Base-by-base conservation (phyloP, 352 stramenopile genomes). In the Globisporangium megalacanthum region DNA sequence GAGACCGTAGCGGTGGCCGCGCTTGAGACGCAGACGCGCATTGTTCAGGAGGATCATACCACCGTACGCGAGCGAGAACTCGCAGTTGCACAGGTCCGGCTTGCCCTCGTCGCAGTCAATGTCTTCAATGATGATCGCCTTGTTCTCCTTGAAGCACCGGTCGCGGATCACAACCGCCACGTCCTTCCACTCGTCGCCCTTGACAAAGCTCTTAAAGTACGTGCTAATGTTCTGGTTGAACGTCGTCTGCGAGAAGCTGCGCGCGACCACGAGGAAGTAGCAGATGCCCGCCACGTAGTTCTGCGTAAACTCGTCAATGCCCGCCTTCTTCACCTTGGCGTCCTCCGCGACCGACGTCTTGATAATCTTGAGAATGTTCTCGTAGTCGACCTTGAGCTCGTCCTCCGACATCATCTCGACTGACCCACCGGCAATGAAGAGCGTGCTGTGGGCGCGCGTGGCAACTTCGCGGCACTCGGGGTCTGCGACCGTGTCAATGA, bases 31-130 rank as follows among this genome's bases (percentile, higher is more conserved):
- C 86, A 54, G 99, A 92, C 54, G 96, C 88, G 51, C 92, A 98
- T 66, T 97, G 95, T 65, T 99, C 64, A 99, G 77, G 36, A 99
- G 75, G 47, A 96, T 83, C 62, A 97, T 97, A 54, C 95, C 95
- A 74, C 97, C 95, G 81, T 98, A 99, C 31, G 90, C 95, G 55
- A 99, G 93, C 52, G 92, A 97, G 49, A 99, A 97, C 70, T 98
- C 92, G 69, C 96, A 99, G 89, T 99, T 98, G 73, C 97, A 99
- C 7, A 99, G 79, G 69, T 99, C 93, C 42, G 97, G 95, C 54
- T 97, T 93, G 75, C 96, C 94, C 62, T 98, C 94, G 36, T 99
- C 96, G 42, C 97, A 98, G 72, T 99, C 81, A 10, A 98, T 91
- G 54, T 98, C 95, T 58, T 98, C 95, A 54, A 96, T 94, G 57